Base-by-base conservation (phyloP, 2,329 filamentous ascomycete genomes). In the Teratosphaeriaceae sp. region DNA sequence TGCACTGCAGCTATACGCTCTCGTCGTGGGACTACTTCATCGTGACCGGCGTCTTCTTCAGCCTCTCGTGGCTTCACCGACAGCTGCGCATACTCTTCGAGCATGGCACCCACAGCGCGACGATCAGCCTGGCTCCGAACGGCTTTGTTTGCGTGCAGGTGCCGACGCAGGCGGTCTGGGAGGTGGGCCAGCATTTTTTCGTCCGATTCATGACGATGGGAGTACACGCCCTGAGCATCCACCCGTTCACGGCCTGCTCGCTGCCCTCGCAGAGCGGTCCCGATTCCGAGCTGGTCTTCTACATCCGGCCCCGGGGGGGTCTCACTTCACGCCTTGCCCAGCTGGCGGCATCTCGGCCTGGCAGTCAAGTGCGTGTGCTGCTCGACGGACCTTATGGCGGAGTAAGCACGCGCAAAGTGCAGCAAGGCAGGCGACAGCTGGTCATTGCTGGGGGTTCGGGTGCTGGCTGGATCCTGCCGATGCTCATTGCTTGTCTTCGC, bases 21-120 rank as follows among this genome's bases (percentile, higher is more conserved):
- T 69, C 72, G 1, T 77, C 75, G 2, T 79, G 73, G 74, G 72
- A 80, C 60, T 81, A 80, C 55, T 80, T 81, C 54, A 73, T 82
- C 47, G 77, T 72, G 2, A 69, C 72, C 0, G 76, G 63, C 7
- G 67, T 70, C 0, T 51, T 80, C 5, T 80, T 78, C 55, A 53
- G 71, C 0, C 51, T 71, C 2, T 71, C 65, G 29, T 70, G 70
- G 47, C 48, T 71, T 6, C 71, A 71, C 44, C 59, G 70, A 0
- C 65, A 70, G 45, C 60, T 70, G 34, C 63, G 68, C 12, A 75
- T 71, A 2, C 70, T 63, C 43, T 65, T 78, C 40, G 66, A 73
- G 46, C 65, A 77, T 50, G 74, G 75, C n/a, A 41, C 73, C 31
- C 54, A 60, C 20, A 61, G 58, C 20, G 75, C 74, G 0, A 59